These are phyloP conservation scores for Paracorniculantispora psalliotae DNA, from an alignment of 2,329 filamentous ascomycete genomes.

Conservation along the genomic window DNA sequence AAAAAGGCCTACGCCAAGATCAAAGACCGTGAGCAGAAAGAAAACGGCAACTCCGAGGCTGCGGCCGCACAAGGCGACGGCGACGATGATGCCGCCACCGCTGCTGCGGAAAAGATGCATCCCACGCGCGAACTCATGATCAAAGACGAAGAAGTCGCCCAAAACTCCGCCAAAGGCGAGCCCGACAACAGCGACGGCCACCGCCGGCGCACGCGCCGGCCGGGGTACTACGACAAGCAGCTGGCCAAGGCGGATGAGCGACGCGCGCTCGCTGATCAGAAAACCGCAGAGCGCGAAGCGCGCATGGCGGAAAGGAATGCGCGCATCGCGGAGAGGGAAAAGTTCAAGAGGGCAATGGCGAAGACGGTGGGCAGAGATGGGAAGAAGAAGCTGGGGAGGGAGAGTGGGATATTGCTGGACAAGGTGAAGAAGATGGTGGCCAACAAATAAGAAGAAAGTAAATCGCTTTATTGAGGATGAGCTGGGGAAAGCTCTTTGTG, in stretches of 20 bases:
- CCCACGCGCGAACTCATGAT: conserved; percentile 37
- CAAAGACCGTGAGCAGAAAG: conserved; percentile 47
- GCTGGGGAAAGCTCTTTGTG: background rate
- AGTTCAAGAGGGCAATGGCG: conserved; percentile 62
- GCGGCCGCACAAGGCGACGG: background rate
- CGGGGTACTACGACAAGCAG: conserved; percentile 63
- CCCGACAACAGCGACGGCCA: conserved; percentile 25
- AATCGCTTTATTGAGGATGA: too few species aligned
- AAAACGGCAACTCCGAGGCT: conserved; percentile 18
- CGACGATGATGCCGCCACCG: conserved; percentile 15
- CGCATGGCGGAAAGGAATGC: conserved; percentile 60
- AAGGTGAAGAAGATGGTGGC: conserved; percentile 70
- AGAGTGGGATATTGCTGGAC: conserved; percentile 72
- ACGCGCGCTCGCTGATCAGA: conserved; percentile 36
- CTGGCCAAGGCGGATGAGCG: conserved; percentile 41
- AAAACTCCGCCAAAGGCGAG: conserved; percentile 20
- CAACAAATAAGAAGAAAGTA: conserved; percentile 16
- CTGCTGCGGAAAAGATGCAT: conserved; percentile 24
- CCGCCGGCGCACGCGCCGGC: conserved; percentile 34
- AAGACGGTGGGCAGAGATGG: conserved; percentile 71
- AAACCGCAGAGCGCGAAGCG: conserved; percentile 35
- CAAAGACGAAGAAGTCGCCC: conserved; percentile 33
- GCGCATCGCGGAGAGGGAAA: conserved; percentile 59
- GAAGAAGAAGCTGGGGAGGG: conserved; percentile 73
- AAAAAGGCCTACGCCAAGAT: conserved; percentile 90